These are phyloP conservation scores for Glycine soja DNA, from an alignment of 306 rosid species.

Conservation along the genomic window DNA sequence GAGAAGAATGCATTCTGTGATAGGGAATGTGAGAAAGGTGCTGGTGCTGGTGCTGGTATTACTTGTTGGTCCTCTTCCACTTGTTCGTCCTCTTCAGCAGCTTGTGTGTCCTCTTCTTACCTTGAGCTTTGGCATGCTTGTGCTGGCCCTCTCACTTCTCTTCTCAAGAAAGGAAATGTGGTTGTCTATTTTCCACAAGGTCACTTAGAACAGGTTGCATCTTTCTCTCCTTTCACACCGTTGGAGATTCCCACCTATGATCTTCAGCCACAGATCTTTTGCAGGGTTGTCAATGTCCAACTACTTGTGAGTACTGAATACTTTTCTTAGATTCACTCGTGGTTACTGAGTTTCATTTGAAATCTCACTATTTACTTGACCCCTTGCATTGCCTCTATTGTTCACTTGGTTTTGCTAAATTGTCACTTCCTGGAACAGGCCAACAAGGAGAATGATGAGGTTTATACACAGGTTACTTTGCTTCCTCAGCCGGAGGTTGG, in stretches of 20 bases:
- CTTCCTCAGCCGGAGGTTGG: slow-evolving; percentile 88
- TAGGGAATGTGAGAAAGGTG: slow-evolving; percentile 68
- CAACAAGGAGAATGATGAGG: slow-evolving; percentile 97
- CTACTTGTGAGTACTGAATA: slow-evolving; percentile 77
- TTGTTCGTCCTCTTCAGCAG: slow-evolving; percentile 69
- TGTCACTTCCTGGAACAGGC: slow-evolving; percentile 64
- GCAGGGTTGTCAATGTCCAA: slow-evolving; percentile 88
- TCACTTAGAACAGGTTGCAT: slow-evolving; percentile 83
- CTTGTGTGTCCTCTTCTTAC: slow-evolving; percentile 76
- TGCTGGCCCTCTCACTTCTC: slow-evolving; percentile 91
- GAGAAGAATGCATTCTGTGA: slow-evolving; percentile 67
- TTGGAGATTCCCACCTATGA: slow-evolving; percentile 75
- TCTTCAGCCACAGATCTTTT: slow-evolving; percentile 92
- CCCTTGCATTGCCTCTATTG: slow-evolving; percentile 8
- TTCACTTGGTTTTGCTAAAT: slow-evolving; percentile 24
- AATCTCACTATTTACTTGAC: slow-evolving; percentile 4
- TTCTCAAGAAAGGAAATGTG: slow-evolving; percentile 92
- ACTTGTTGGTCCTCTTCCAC: slow-evolving; percentile 71
- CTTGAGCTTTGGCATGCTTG: slow-evolving; percentile 98
- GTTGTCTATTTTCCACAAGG: slow-evolving; percentile 97
- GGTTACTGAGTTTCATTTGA: slow-evolving; percentile 35
- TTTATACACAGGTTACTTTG: slow-evolving; percentile 86
- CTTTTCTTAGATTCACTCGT: slow-evolving; percentile 17
- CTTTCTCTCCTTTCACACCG: slow-evolving; percentile 73
- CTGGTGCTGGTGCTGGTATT: slow-evolving; percentile 56